phyloP scores from a whole-genome alignment of 345 rosid genomes.

The Populus ilicifolia region DNA sequence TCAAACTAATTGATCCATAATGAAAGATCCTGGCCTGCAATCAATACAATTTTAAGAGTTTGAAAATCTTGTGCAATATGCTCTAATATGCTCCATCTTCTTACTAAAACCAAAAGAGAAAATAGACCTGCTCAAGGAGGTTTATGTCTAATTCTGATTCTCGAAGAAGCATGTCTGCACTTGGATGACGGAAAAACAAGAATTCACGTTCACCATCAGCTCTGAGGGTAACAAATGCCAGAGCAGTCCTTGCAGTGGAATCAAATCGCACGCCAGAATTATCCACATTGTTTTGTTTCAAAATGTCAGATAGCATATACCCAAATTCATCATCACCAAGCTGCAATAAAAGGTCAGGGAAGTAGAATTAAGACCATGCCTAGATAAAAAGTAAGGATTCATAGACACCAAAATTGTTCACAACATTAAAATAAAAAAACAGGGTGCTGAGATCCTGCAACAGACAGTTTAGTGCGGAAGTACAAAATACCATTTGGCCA shows the following conservation, averaged over 20 bases:
- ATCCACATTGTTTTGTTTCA: conserved; percentile 71
- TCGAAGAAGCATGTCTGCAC: conserved; percentile 94
- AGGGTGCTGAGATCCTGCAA: not conserved
- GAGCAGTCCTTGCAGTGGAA: conserved; percentile 71
- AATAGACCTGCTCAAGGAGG: conserved; percentile 63
- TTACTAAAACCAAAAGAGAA: conserved; percentile 2
- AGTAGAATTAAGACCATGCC: not conserved
- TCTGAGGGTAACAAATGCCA: conserved; percentile 87
- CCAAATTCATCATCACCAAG: conserved; percentile 95
- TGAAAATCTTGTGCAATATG: not conserved
- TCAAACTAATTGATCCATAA: conserved; percentile 95
- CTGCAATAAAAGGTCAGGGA: conserved; percentile 36
- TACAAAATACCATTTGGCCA: not conserved
- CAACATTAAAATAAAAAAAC: not conserved
- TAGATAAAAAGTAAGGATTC: not conserved
- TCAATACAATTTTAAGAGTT: not conserved
- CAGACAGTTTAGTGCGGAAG: not conserved
- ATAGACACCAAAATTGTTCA: not conserved
- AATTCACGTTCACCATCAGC: conserved; percentile 98
- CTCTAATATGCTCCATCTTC: not conserved
- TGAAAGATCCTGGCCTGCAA: conserved; percentile 89
- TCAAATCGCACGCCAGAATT: conserved; percentile 83
- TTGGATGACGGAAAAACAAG: conserved; percentile 92
- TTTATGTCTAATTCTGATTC: conserved; percentile 75
- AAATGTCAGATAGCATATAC: conserved; percentile 73